These are phyloP conservation scores for Domatiomyces catenatus DNA, from an alignment of 2,329 filamentous ascomycete species.

Conservation along the genomic window DNA sequence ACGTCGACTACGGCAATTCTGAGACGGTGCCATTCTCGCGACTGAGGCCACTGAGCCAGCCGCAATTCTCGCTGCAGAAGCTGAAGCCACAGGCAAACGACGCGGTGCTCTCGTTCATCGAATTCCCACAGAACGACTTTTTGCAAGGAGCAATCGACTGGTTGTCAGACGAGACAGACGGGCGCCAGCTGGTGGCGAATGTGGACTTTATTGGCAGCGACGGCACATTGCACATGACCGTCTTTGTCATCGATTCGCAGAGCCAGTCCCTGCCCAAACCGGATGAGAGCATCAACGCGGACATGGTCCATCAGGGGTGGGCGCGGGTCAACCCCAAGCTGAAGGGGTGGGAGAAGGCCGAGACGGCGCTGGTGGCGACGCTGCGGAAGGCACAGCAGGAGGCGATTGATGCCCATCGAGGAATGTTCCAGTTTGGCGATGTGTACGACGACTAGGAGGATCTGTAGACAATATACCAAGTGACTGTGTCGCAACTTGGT, in stretches of 20 bases:
- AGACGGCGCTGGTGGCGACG: slow-evolving; percentile 54
- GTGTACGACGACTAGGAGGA: slow-evolving; percentile 80
- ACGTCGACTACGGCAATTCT: slow-evolving; percentile 91
- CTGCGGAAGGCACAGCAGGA: slow-evolving; percentile 58
- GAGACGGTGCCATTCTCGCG: slow-evolving; percentile 75
- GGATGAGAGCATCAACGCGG: slow-evolving; percentile 75
- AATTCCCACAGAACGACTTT: slow-evolving; percentile 78
- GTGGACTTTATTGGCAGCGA: slow-evolving; percentile 78
- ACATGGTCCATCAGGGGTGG: slow-evolving; percentile 66
- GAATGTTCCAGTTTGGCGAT: slow-evolving; percentile 98
- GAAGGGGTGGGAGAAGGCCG: slow-evolving; percentile 75
- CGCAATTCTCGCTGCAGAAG: slow-evolving; percentile 65
- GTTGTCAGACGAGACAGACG: slow-evolving; percentile 59
- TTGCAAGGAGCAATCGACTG: slow-evolving; percentile 63
- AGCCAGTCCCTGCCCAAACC: slow-evolving; percentile 43
- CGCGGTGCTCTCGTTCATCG: slow-evolving; percentile 72
- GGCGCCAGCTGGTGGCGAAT: slow-evolving; percentile 68
- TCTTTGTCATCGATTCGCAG: slow-evolving; percentile 37
- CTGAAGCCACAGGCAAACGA: slow-evolving; percentile 79
- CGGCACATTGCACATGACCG: slow-evolving; percentile 67
- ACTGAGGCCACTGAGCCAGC: slow-evolving; percentile 63
- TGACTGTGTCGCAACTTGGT: no score
- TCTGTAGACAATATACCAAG: no score
- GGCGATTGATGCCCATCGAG: slow-evolving; percentile 65
- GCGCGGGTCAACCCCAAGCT: slow-evolving; percentile 87